These are phyloP conservation scores for Pterocarpus santalinus DNA, from an alignment of 306 rosid genomes.

Conservation along the genomic window DNA sequence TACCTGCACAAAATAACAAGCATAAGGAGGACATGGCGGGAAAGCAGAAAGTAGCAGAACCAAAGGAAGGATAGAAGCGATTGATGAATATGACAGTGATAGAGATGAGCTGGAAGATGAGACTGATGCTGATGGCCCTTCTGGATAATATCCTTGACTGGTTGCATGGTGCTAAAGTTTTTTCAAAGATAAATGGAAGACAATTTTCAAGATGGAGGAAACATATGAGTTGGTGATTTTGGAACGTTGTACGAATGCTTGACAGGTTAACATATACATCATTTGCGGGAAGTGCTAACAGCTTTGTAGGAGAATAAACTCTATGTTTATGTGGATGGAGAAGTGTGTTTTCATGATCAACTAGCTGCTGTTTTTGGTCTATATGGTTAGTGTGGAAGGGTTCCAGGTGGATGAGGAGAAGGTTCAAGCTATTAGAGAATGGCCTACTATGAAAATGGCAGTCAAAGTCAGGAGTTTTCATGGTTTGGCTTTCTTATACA, in stretches of 20 bases:
- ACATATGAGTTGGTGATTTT: too few relatives aligned
- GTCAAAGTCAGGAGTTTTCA: not conserved
- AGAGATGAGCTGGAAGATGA: not conserved
- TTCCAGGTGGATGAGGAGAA: not conserved
- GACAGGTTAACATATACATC: not conserved
- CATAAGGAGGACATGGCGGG: too few relatives aligned
- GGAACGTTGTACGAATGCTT: too few relatives aligned
- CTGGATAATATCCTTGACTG: not conserved
- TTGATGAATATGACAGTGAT: not conserved
- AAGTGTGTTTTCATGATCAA: not conserved
- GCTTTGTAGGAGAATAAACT: not conserved
- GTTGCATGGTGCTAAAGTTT: not conserved
- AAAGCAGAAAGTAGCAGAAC: too few relatives aligned
- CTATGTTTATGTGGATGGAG: not conserved
- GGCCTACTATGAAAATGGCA: not conserved
- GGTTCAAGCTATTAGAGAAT: not conserved
- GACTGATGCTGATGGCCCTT: not conserved
- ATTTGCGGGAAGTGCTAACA: not conserved
- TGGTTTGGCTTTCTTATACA: not conserved
- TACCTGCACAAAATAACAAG: too few relatives aligned
- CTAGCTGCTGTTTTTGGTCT: too few relatives aligned
- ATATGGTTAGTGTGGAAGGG: too few relatives aligned
- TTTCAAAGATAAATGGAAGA: not conserved
- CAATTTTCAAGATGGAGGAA: too few relatives aligned
- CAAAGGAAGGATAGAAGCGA: not conserved